Evolutionary conservation across 768 basidiomycete species (phyloP), one percentile per base, ranked within the genome.

Genomic region (Macrolepiota dolichaula): DNA sequence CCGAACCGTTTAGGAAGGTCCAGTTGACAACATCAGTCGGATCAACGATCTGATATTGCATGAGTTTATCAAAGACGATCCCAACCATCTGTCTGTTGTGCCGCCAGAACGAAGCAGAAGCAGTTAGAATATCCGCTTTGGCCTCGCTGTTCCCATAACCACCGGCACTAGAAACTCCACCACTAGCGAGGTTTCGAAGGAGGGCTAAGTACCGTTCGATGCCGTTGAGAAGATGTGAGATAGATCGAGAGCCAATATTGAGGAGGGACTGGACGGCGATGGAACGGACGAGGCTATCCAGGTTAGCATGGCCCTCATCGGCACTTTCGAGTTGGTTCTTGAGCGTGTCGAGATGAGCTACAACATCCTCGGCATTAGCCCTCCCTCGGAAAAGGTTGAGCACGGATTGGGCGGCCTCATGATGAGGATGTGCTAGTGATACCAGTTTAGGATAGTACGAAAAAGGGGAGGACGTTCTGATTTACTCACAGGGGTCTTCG

Each of bases 11-110:
- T 53, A 76, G 70, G 72, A 98, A 96, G 17, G 89, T 85, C 90
- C 92, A 96, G 3, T 77, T 77, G 57, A 97, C 88, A 9, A 98
- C 89, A 65, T 99, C 96, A 15, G 87, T 86, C 0, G 96, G 94
- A 67, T 98, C 95, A 42, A 98, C 89, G 59, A 98, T 92, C 70
- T 97, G 95, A 74, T 99, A 99, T 71, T 98, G 96, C 86, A 98
- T 91, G 57, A 98, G 78, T 76, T 99, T 99, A 79, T 98, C 97
- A 63, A 96, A 89, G 7, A 98, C 94, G 69, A 99, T 95, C 15
- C 82, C 81, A 51, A 95, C 79, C 86, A 95, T 93, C 67, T 98
- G 95, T 32, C 83, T 78, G 68, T 91, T 94, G 66, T 86, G 74
- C 64, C 81, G 81, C 96, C 96, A 99, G 76, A 96, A 98, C 3